phyloP scores from a whole-genome alignment of 106 monocot genomes.

The Amphibolis antarctica region DNA sequence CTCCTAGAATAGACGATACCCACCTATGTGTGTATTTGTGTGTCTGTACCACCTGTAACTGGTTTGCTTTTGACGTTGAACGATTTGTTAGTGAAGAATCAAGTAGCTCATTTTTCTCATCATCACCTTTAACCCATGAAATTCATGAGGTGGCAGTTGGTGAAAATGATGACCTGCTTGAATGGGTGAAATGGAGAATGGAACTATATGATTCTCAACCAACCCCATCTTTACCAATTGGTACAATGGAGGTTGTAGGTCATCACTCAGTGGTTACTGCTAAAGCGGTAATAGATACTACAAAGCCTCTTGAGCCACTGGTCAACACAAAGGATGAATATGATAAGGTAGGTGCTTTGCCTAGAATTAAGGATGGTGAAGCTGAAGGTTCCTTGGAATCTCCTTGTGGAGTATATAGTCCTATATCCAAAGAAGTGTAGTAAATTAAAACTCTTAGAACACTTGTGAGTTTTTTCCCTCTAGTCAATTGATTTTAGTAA shows the following conservation, averaged over 20 bases:
- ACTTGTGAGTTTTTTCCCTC: no score
- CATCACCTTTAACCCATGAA: slow-evolving; percentile 43
- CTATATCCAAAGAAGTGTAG: no score
- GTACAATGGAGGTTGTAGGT: slow-evolving; percentile 1
- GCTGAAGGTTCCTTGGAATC: background rate
- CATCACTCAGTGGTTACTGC: background rate
- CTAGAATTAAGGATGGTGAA: background rate
- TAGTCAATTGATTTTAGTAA: no score
- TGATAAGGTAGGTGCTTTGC: background rate
- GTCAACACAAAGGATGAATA: background rate
- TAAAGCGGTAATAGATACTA: background rate
- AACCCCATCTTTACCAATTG: slow-evolving; percentile 18
- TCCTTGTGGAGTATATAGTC: no score
- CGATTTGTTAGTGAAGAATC: slow-evolving; percentile 26
- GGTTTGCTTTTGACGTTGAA: slow-evolving; percentile 85
- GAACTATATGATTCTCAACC: slow-evolving; percentile 2
- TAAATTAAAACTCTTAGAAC: no score
- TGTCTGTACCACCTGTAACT: slow-evolving; percentile 95
- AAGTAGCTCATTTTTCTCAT: slow-evolving; percentile 28
- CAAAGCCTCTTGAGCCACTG: background rate
- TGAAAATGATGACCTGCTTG: slow-evolving; percentile 31
- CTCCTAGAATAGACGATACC: no score
- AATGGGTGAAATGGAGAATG: slow-evolving; percentile 64
- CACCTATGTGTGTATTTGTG: no score
- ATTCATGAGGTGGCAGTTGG: slow-evolving; percentile 30